phyloP scores from a whole-genome alignment of 116 monocot species.

The Cymodocea nodosa region DNA sequence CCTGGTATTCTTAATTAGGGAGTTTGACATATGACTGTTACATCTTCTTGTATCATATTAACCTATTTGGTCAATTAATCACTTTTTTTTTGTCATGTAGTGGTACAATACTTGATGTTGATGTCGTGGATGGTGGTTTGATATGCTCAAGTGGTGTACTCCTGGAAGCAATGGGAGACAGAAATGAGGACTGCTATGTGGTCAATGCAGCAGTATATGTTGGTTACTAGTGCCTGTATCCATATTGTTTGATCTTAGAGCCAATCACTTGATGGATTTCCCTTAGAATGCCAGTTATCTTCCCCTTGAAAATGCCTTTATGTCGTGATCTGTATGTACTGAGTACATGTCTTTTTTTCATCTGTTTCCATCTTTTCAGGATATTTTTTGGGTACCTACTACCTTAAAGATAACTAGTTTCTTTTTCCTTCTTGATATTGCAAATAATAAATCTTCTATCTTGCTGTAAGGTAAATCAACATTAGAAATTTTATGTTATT shows the following conservation, averaged over 20 bases:
- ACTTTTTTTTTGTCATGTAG: constrained; percentile 20
- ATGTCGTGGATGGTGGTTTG: constrained; percentile 86
- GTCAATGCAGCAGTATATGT: constrained; percentile 97
- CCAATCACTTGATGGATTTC: background rate
- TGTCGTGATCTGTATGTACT: background rate
- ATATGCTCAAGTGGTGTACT: constrained; percentile 89
- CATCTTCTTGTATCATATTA: too few relatives aligned
- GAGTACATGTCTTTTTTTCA: background rate
- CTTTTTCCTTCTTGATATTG: too few relatives aligned
- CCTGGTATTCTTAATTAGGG: too few relatives aligned
- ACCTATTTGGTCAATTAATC: too few relatives aligned
- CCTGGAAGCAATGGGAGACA: constrained; percentile 93
- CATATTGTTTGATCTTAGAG: background rate
- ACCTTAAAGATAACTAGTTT: too few relatives aligned
- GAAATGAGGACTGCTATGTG: constrained; percentile 86
- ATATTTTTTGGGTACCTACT: too few relatives aligned
- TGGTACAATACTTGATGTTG: constrained; percentile 65
- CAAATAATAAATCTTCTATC: too few relatives aligned
- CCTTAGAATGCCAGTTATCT: background rate
- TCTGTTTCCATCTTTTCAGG: background rate
- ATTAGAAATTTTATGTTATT: too few relatives aligned
- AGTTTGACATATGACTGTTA: too few relatives aligned
- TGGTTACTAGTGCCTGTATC: constrained; percentile 42
- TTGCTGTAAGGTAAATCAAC: too few relatives aligned
- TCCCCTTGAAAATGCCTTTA: background rate